A percentile compares a stretch with the other conserved stretches of the same genome.
Conservation (phyloP, 768 basidiomycete genomes). For the Mycena latifolia region DNA sequence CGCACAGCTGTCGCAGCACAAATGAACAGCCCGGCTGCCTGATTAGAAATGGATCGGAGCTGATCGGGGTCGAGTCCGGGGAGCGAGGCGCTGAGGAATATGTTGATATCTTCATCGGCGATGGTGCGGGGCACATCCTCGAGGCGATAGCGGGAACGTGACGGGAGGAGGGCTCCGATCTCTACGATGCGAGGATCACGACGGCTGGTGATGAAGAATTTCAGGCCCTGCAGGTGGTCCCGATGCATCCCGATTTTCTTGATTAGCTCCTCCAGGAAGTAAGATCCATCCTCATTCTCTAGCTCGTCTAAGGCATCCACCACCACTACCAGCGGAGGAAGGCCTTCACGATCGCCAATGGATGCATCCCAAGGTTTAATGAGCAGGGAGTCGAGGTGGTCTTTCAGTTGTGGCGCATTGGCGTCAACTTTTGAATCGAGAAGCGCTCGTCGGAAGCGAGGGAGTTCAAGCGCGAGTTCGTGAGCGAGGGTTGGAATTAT, state of each 20-base stretch:
- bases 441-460: not conserved
- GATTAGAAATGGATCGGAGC: not conserved
- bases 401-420: not conserved
- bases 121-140: not conserved
- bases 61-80: not conserved
- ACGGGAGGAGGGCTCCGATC: not conserved
- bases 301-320: conserved; percentile 8
- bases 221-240: conserved; percentile 1
- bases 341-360: not conserved
- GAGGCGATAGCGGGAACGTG: not conserved
- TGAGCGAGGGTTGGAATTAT: conserved; percentile 10
- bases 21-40: conserved; percentile 10
- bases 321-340: conserved; percentile 13
- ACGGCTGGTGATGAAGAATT: conserved; percentile 10
- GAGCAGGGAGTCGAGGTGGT: not conserved
- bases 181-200: conserved; percentile 1
- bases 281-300: not conserved
- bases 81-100: not conserved
- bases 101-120: conserved; percentile 1
- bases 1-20: conserved; percentile 10
- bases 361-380: conserved; percentile 5
- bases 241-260: not conserved
- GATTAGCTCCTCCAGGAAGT: not conserved
- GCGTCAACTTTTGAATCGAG: not conserved
- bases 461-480: conserved; percentile 11